Evolutionary conservation across 1,284 basidiomycete species (phyloP).

Genomic region (Tylopilus orsonianus): DNA sequence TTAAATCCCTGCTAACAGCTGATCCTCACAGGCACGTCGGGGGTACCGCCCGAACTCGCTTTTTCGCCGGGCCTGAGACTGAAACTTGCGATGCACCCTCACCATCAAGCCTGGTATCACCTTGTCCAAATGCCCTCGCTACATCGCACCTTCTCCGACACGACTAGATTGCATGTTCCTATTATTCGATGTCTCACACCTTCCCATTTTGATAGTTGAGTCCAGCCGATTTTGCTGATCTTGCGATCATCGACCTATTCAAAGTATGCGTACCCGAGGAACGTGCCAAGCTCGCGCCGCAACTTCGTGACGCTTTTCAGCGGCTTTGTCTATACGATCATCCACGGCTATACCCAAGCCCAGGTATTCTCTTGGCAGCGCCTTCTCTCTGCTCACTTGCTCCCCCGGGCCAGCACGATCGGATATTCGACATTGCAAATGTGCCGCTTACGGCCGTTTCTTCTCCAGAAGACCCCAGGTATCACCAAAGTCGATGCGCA

Average conservation of each 20-base stretch:
- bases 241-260: slow-evolving; percentile 62
- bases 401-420: slow-evolving; percentile 38
- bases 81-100: too few species aligned
- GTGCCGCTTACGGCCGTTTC: slow-evolving; percentile 57
- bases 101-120: too few species aligned
- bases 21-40: too few species aligned
- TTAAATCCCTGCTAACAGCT: too few species aligned
- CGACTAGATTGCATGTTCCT: slow-evolving; percentile 16
- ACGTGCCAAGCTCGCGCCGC: slow-evolving; percentile 45
- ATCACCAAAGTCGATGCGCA: slow-evolving; percentile 50
- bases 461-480: slow-evolving; percentile 42
- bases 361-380: slow-evolving; percentile 37
- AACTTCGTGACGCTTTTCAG: slow-evolving; percentile 60
- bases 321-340: slow-evolving; percentile 64
- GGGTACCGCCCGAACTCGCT: too few species aligned
- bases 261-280: slow-evolving; percentile 50
- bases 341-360: slow-evolving; percentile 52
- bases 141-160: slow-evolving; percentile 22
- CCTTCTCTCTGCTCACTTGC: background rate
- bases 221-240: slow-evolving; percentile 64
- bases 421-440: slow-evolving; percentile 65
- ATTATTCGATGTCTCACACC: background rate
- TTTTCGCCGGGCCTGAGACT: too few species aligned
- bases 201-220: background rate
- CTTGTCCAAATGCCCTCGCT: background rate